phyloP scores from a whole-genome alignment of 1,139 yeast genomes.

The Pichia sp. region DNA sequence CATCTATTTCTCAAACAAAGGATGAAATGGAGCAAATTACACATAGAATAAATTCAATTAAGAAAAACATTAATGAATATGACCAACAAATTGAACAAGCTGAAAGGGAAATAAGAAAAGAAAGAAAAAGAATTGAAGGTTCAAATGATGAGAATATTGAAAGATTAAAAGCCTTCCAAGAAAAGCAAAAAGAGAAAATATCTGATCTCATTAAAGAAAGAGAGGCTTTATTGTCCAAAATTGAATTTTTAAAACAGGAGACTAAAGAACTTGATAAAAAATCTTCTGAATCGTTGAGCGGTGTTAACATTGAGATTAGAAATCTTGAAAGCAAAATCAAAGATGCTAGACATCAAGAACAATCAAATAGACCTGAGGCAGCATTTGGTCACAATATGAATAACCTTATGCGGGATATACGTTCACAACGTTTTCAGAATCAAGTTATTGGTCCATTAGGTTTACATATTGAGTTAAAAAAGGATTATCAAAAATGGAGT shows the following conservation, averaged over 20 bases:
- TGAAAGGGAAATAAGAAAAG: conserved; percentile 27
- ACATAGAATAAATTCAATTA: conserved; percentile 3
- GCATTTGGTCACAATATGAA: conserved; percentile 14
- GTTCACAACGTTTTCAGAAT: conserved; percentile 24
- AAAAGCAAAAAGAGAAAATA: conserved; percentile 15
- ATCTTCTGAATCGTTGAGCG: no score
- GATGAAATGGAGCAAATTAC: conserved; percentile 14
- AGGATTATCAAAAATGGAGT: conserved; percentile 53
- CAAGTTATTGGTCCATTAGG: conserved; percentile 73
- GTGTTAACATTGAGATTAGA: conserved; percentile 37
- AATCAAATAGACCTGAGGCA: conserved; percentile 17
- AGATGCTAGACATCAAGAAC: conserved; percentile 8
- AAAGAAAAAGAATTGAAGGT: conserved; percentile 21
- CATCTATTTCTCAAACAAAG: conserved; percentile 6
- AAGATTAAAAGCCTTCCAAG: conserved; percentile 14
- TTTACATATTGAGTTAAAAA: conserved; percentile 47
- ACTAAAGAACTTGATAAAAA: conserved; percentile 26
- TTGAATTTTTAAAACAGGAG: conserved; percentile 12
- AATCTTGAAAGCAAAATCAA: conserved; percentile 30
- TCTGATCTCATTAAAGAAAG: conserved; percentile 12
- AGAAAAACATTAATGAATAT: conserved; percentile 11
- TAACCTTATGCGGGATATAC: conserved; percentile 36
- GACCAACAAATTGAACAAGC: conserved; percentile 12
- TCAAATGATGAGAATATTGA: conserved; percentile 21
- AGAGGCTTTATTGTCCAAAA: conserved; percentile 6